Conservation (phyloP, 2,329 filamentous ascomycete species). For the Uncinocarpus reesii region DNA sequence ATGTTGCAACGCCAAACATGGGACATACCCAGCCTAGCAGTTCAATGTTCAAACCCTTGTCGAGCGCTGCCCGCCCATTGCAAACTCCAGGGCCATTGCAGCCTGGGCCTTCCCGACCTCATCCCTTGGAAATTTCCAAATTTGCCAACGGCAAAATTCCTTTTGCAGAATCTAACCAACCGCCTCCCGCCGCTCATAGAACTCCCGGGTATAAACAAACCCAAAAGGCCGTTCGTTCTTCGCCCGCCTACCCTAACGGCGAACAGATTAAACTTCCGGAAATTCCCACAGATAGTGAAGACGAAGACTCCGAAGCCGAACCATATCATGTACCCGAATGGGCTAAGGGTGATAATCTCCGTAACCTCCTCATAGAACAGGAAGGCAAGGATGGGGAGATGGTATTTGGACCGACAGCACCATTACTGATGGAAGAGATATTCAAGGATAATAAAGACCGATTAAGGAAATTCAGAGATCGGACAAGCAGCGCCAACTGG, state of each 20-base stretch:
- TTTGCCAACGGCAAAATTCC: slow-evolving; percentile 81
- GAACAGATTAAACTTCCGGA: slow-evolving; percentile 88
- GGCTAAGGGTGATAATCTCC: slow-evolving; percentile 79
- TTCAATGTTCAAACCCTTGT: slow-evolving; percentile 28
- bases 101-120: slow-evolving; percentile 51
- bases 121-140: slow-evolving; percentile 76
- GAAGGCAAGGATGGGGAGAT: slow-evolving; percentile 66
- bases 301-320: slow-evolving; percentile 59
- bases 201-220: slow-evolving; percentile 50
- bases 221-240: slow-evolving; percentile 46
- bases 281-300: slow-evolving; percentile 88
- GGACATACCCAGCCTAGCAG: slow-evolving; percentile 24
- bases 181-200: slow-evolving; percentile 36
- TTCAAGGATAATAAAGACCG: slow-evolving; percentile 82
- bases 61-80: slow-evolving; percentile 33
- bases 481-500: slow-evolving; percentile 95
- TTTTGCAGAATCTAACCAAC: slow-evolving; percentile 61
- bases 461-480: slow-evolving; percentile 75
- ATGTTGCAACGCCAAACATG: slow-evolving; percentile 23
- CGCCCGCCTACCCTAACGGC: slow-evolving; percentile 76
- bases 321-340: slow-evolving; percentile 63
- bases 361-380: slow-evolving; percentile 64
- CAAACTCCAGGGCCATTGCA: slow-evolving; percentile 47
- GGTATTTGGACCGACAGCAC: slow-evolving; percentile 80
- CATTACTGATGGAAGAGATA: slow-evolving; percentile 91